Evolutionary conservation across 2,329 filamentous ascomycete species (phyloP).

Genomic region (Dendryphion nanum): DNA sequence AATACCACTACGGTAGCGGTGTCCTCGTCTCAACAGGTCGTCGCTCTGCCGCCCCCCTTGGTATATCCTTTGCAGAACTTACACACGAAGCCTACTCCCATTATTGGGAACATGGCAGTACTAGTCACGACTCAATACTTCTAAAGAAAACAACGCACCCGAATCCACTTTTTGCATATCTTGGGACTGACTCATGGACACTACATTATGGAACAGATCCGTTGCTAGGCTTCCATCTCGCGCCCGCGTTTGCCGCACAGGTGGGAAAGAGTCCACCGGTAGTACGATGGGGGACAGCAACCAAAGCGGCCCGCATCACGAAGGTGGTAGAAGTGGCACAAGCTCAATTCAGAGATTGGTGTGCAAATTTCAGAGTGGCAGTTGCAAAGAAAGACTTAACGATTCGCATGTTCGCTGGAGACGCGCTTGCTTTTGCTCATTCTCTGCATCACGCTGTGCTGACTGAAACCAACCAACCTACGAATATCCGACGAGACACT

Average conservation of each 20-base stretch:
- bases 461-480: conserved; percentile 25
- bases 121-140: conserved; percentile 8
- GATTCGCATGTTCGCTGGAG: conserved; percentile 50
- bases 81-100: conserved; percentile 9
- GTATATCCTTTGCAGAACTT: conserved; percentile 5
- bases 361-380: conserved; percentile 37
- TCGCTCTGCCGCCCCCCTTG: conserved; percentile 28
- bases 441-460: conserved; percentile 46
- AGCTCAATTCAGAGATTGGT: conserved; percentile 51
- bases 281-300: too few relatives aligned
- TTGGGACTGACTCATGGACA: conserved; percentile 14
- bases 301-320: background rate
- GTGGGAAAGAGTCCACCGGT: conserved; percentile 7
- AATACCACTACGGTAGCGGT: conserved; percentile 1
- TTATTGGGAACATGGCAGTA: conserved; percentile 32
- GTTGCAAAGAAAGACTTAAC: conserved; percentile 28
- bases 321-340: conserved; percentile 35
- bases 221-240: conserved; percentile 58
- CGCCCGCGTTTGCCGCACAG: conserved; percentile 18
- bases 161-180: conserved; percentile 47
- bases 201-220: conserved; percentile 55
- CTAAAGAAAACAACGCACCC: conserved; percentile 9
- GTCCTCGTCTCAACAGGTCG: background rate
- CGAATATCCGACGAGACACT: conserved; percentile 46
- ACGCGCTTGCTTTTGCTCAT: conserved; percentile 54